Evolutionary conservation across 2,329 filamentous ascomycete genomes (phyloP).

Genomic region (Ceratocystis diversiconidia): DNA sequence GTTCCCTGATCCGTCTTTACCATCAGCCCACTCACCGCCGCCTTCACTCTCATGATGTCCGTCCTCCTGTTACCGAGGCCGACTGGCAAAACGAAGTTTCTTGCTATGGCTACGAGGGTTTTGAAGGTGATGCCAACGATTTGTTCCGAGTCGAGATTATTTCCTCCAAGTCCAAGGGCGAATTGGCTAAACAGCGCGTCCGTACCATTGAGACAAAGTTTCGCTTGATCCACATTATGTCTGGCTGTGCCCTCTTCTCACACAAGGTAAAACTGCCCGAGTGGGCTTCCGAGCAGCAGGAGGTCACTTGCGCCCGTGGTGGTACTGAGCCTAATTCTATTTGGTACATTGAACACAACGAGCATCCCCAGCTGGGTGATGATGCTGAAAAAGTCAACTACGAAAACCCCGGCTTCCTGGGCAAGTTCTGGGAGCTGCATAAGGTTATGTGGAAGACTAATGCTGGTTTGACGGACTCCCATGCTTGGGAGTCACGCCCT

Average conservation of each 20-base stretch:
- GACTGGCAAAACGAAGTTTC: constrained; percentile 96
- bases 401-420: constrained; percentile 82
- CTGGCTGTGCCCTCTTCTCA: constrained; percentile 87
- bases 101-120: constrained; percentile 93
- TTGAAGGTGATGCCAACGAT: constrained; percentile 93
- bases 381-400: constrained; percentile 93
- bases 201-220: constrained; percentile 97
- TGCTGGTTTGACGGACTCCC: constrained; percentile 86
- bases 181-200: constrained; percentile 66
- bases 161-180: constrained; percentile 69
- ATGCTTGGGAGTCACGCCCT: constrained; percentile 94
- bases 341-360: constrained; percentile 91
- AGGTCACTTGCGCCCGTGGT: constrained; percentile 89
- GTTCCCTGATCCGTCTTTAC: constrained; percentile 67
- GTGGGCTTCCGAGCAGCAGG: constrained; percentile 96
- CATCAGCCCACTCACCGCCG: constrained; percentile 73
- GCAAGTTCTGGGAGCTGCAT: constrained; percentile 95
- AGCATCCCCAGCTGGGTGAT: constrained; percentile 60
- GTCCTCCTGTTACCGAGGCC: constrained; percentile 69
- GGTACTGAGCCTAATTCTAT: constrained; percentile 91
- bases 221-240: constrained; percentile 89
- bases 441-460: constrained; percentile 99
- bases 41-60: constrained; percentile 90
- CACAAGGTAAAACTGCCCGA: constrained; percentile 98
- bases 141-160: constrained; percentile 90